Conservation (phyloP, 148 eudicot genomes). For the Camellia granthamiana region DNA sequence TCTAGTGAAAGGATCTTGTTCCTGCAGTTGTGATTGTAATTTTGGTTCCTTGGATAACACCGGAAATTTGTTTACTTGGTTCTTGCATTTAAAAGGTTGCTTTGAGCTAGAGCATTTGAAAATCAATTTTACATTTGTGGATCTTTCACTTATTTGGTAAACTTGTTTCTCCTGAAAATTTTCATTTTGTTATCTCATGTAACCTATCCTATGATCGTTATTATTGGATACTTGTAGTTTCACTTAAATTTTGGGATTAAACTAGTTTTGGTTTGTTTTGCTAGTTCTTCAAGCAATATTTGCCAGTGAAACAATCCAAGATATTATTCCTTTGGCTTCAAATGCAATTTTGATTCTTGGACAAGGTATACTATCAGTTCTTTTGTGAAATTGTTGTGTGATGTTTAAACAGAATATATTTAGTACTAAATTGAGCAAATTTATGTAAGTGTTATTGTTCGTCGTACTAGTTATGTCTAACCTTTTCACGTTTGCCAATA, state of each 20-base stretch:
- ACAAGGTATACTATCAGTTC: constrained; percentile 55
- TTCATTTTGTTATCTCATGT: not conserved
- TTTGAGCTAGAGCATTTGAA: not conserved
- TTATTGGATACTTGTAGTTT: not conserved
- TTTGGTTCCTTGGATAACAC: not conserved
- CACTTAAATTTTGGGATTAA: not conserved
- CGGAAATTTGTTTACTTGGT: not conserved
- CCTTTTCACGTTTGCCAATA: not conserved
- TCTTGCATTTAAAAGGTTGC: not conserved
- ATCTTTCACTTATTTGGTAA: not conserved
- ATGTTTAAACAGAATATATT: no score
- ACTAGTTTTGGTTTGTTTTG: constrained; percentile 21
- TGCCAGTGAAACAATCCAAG: constrained; percentile 71
- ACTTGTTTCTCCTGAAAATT: not conserved
- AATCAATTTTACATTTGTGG: not conserved
- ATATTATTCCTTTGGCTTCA: constrained; percentile 57
- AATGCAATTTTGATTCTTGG: constrained; percentile 78
- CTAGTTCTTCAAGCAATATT: constrained; percentile 68
- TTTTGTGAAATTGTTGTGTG: not conserved
- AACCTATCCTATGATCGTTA: not conserved
- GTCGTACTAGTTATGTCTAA: not conserved
- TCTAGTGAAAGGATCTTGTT: not conserved
- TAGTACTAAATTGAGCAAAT: no score
- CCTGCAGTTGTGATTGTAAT: not conserved
- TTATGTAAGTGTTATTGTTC: no score